Evolutionary conservation across 495 filamentous ascomycete genomes (phyloP).

Genomic region (Amphirosellinia nigrospora): DNA sequence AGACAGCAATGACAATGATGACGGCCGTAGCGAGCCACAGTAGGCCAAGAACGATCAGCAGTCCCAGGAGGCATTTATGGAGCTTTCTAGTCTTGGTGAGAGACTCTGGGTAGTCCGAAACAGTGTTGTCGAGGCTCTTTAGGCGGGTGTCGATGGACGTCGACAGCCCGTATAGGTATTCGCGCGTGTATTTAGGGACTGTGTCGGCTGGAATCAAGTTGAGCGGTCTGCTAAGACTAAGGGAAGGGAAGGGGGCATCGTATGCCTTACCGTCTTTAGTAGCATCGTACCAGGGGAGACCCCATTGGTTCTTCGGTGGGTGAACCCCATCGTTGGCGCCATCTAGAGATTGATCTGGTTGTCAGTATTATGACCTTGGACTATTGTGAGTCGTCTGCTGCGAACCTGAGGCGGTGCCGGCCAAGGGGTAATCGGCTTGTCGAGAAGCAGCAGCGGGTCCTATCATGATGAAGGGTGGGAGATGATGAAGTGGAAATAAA

Average conservation of each 20-base stretch:
- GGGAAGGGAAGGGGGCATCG: background rate
- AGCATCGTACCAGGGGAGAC: background rate
- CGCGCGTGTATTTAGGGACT: conserved; percentile 21
- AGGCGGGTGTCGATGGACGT: background rate
- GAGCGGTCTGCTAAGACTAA: too few species aligned
- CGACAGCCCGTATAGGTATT: conserved; percentile 9
- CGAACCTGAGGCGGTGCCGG: background rate
- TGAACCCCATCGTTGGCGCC: background rate
- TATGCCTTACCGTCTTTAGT: background rate
- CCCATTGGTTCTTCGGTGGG: background rate
- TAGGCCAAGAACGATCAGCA: background rate
- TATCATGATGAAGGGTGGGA: background rate
- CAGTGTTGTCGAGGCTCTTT: background rate
- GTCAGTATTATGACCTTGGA: background rate
- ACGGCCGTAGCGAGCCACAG: background rate
- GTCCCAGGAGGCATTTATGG: background rate
- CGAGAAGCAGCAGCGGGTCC: background rate
- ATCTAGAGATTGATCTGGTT: background rate
- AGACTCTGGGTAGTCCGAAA: background rate
- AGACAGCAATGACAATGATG: background rate
- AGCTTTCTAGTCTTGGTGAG: background rate
- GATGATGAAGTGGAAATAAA: background rate
- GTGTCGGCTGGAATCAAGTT: background rate
- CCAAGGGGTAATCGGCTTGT: background rate
- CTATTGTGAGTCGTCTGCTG: too few species aligned